phyloP scores from a whole-genome alignment of 306 rosid genomes.

The Pachyrhizus erosus region DNA sequence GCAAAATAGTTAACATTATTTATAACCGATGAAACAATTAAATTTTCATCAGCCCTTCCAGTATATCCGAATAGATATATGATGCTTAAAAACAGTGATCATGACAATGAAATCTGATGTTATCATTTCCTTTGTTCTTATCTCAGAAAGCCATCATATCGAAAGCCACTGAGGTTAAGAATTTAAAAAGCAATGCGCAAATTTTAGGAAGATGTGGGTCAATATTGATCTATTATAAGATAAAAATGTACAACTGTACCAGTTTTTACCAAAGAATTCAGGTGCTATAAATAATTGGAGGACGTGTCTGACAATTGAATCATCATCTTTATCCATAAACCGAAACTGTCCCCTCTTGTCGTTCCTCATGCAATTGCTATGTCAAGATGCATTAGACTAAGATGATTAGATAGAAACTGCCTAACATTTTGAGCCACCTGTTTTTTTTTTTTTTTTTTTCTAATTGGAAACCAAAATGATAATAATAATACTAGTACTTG shows the following conservation, averaged over 20 bases:
- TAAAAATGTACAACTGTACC: background rate
- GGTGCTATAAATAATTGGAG: background rate
- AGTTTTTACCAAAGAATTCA: background rate
- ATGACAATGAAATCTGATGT: background rate
- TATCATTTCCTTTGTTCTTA: slow-evolving; percentile 6
- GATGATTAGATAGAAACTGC: background rate
- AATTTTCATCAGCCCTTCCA: background rate
- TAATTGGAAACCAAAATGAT: background rate
- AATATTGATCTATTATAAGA: background rate
- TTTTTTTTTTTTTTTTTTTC: background rate
- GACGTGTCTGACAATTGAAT: slow-evolving; percentile 16
- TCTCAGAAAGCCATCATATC: slow-evolving; percentile 16
- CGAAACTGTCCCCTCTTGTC: background rate
- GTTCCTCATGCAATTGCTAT: background rate
- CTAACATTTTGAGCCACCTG: background rate
- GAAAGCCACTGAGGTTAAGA: background rate
- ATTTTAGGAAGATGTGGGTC: background rate
- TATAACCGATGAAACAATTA: background rate
- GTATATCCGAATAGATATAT: background rate
- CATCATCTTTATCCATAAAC: slow-evolving; percentile 14
- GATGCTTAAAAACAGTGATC: background rate
- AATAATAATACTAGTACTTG: background rate
- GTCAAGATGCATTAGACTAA: slow-evolving; percentile 26
- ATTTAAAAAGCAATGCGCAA: background rate
- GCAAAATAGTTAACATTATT: background rate